Evolutionary conservation across 257 asterid genomes (phyloP).

Genomic region (Solanum sitiens): DNA sequence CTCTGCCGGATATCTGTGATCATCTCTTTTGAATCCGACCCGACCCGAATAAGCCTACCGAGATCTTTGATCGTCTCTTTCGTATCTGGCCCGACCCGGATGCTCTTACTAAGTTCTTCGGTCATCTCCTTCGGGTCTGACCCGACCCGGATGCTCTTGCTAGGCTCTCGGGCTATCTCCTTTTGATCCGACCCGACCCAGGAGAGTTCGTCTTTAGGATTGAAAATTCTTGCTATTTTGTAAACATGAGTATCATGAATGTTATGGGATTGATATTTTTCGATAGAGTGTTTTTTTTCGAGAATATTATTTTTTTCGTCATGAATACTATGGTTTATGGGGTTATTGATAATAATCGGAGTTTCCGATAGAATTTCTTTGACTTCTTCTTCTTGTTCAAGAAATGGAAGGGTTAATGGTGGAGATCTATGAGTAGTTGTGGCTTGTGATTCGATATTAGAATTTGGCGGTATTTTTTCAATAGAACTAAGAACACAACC

Average conservation of each 20-base stretch:
- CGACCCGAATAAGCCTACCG: neutral
- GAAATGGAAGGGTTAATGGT: constrained; percentile 30
- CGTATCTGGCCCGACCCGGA: neutral
- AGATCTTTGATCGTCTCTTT: neutral
- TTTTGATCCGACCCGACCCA: neutral
- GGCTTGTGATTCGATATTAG: neutral
- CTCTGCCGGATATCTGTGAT: constrained; percentile 14
- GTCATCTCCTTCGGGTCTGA: neutral
- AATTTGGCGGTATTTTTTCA: neutral
- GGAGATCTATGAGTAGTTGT: constrained; percentile 14
- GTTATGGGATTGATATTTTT: neutral
- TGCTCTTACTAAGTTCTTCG: neutral
- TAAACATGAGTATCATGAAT: neutral
- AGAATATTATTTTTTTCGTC: neutral
- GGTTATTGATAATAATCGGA: constrained; percentile 5
- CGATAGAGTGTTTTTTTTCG: neutral
- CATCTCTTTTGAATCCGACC: constrained; percentile 1
- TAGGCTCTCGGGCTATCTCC: neutral
- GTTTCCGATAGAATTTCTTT: constrained; percentile 72
- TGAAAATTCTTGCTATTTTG: neutral
- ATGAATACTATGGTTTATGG: neutral
- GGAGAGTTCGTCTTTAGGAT: neutral
- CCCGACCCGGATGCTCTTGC: neutral
- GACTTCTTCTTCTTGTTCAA: constrained; percentile 54
- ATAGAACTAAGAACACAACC: neutral